These are phyloP conservation scores for Eimeria falciformis DNA, from an alignment of 169 alveolate species.

Conservation along the genomic window DNA sequence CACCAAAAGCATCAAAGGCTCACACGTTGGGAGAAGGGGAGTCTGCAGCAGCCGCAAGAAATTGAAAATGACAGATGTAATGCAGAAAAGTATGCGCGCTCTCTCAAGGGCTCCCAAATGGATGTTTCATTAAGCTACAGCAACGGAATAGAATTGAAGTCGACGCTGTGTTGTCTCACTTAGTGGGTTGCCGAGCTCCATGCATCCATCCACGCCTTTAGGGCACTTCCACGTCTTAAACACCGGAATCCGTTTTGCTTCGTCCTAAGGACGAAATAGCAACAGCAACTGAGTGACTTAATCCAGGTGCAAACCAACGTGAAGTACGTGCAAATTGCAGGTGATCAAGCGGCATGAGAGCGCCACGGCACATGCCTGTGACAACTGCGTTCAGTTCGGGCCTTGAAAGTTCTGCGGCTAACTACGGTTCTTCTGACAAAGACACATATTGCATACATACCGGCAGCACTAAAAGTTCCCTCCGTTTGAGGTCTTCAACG, in stretches of 20 bases:
- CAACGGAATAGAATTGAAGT: neutral
- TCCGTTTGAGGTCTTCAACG: constrained; percentile 33
- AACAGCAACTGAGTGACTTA: neutral
- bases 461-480: constrained; percentile 66
- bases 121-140: no score
- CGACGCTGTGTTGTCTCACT: constrained; percentile 15
- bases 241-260: constrained; percentile 71
- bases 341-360: no score
- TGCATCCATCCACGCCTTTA: constrained; percentile 51
- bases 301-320: neutral
- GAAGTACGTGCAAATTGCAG: neutral
- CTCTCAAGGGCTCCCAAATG: no score
- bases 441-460: neutral
- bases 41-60: constrained; percentile 52
- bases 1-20: neutral
- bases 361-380: neutral
- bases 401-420: no score
- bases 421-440: no score
- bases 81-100: no score
- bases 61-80: neutral
- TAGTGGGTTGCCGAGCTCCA: constrained; percentile 74
- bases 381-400: neutral
- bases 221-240: constrained; percentile 72
- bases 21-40: constrained; percentile 68
- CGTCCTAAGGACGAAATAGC: constrained; percentile 49